Conservation (phyloP, 163 green algal species). For the Scenedesmus sp. region DNA sequence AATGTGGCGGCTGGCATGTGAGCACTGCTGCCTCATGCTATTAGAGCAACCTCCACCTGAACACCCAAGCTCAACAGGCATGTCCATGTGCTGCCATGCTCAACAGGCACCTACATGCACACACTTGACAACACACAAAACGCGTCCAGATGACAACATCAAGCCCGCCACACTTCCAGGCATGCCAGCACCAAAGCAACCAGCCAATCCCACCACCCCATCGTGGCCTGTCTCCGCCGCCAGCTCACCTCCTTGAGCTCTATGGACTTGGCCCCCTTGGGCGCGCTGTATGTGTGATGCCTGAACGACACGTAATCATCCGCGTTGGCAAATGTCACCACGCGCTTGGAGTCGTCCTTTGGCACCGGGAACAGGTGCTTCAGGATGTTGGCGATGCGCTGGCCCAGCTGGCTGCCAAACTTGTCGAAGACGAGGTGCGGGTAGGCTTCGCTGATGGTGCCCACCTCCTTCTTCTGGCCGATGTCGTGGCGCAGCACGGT, state of each 20-base stretch:
- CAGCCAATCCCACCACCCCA: too few relatives aligned
- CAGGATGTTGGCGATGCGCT: constrained; percentile 83
- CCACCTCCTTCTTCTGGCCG: constrained; percentile 93
- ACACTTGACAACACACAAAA: too few relatives aligned
- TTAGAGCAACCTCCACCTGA: too few relatives aligned
- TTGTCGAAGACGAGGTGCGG: constrained; percentile 98
- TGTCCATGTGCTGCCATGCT: too few relatives aligned
- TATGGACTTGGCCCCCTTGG: constrained; percentile 84
- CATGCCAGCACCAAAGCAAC: too few relatives aligned
- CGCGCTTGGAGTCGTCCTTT: constrained; percentile 68
- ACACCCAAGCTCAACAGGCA: too few relatives aligned
- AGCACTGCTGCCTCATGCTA: too few relatives aligned
- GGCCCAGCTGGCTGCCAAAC: constrained; percentile 89
- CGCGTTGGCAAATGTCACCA: constrained; percentile 88
- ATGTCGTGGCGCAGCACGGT: constrained; percentile 99
- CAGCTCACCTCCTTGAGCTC: constrained; percentile 83
- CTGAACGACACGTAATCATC: constrained; percentile 96
- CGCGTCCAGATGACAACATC: too few relatives aligned
- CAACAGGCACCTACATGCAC: too few relatives aligned
- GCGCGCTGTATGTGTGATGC: constrained; percentile 94
- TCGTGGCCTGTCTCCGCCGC: not conserved
- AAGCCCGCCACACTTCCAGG: too few relatives aligned
- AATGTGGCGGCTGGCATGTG: too few relatives aligned
- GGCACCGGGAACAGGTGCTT: constrained; percentile 94
- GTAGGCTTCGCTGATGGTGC: constrained; percentile 92